A percentile compares a stretch with the other conserved stretches of the same genome.
phyloP scores from a whole-genome alignment of 148 eudicot genomes.

The Vaccinium vitisidaea region DNA sequence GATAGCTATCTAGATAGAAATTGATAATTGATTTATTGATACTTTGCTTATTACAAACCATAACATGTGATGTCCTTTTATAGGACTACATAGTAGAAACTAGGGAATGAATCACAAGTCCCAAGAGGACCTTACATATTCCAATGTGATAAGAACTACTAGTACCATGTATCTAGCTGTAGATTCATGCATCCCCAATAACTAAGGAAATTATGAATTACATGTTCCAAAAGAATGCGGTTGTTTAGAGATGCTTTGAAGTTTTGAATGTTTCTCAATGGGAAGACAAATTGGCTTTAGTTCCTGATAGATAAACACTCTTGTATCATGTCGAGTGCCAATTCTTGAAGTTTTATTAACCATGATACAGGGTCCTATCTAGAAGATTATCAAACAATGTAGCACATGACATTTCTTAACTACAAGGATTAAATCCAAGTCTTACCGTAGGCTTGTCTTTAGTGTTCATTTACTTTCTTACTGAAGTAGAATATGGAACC shows the following conservation, averaged over 20 bases:
- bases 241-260: not conserved
- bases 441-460: not conserved
- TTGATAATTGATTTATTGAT: too few relatives aligned
- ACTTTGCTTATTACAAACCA: too few relatives aligned
- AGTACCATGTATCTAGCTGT: too few relatives aligned
- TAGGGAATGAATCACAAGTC: too few relatives aligned
- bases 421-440: not conserved
- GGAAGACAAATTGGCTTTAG: not conserved
- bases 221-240: not conserved
- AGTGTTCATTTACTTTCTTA: not conserved
- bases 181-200: too few relatives aligned
- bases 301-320: not conserved
- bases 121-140: too few relatives aligned
- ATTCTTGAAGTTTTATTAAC: not conserved
- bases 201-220: too few relatives aligned
- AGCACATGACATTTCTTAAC: not conserved
- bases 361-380: not conserved
- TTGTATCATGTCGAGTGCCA: not conserved
- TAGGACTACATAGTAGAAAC: too few relatives aligned
- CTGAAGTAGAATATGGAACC: not conserved
- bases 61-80: too few relatives aligned
- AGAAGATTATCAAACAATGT: not conserved
- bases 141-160: too few relatives aligned
- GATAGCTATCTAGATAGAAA: too few relatives aligned
- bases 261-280: conserved; percentile 1